A percentile compares a stretch with the other conserved stretches of the same genome.
These are phyloP conservation scores for Biscogniauxia marginata DNA, from an alignment of 2,329 filamentous ascomycete species.

Conservation along the genomic window DNA sequence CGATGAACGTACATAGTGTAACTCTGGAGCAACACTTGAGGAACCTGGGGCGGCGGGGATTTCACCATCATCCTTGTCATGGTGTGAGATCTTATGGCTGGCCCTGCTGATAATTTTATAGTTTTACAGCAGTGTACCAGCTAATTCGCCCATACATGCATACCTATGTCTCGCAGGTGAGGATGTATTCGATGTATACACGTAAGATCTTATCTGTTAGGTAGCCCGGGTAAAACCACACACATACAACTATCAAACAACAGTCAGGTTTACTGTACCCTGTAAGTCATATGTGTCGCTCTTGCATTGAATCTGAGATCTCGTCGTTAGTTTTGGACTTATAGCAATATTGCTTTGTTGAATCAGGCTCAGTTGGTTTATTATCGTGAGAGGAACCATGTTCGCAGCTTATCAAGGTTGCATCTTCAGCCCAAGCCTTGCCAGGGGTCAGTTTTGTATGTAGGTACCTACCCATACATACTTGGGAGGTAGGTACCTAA, in stretches of 20 bases:
- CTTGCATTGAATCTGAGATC: neutral
- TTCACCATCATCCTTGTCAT: neutral
- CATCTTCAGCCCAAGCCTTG: neutral
- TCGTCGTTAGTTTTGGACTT: neutral
- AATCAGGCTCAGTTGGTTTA: neutral
- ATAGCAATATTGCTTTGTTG: neutral
- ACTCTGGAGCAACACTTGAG: neutral
- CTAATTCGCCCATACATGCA: too few relatives aligned
- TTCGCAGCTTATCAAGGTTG: neutral
- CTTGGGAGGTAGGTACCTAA: too few relatives aligned
- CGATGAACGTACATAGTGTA: too few relatives aligned
- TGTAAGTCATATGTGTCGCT: neutral
- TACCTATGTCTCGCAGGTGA: too few relatives aligned
- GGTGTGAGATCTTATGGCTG: neutral
- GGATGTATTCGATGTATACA: too few relatives aligned
- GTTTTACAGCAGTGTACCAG: neutral
- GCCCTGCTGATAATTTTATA: neutral
- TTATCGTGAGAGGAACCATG: neutral
- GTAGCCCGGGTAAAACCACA: too few relatives aligned
- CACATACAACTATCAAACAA: too few relatives aligned
- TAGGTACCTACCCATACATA: too few relatives aligned
- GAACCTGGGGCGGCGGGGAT: neutral
- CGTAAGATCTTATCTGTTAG: too few relatives aligned
- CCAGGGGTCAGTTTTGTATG: neutral
- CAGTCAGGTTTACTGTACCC: too few relatives aligned